Conservation (phyloP, 2,329 filamentous ascomycete genomes). For the Ophiostoma novo-ulmi region DNA sequence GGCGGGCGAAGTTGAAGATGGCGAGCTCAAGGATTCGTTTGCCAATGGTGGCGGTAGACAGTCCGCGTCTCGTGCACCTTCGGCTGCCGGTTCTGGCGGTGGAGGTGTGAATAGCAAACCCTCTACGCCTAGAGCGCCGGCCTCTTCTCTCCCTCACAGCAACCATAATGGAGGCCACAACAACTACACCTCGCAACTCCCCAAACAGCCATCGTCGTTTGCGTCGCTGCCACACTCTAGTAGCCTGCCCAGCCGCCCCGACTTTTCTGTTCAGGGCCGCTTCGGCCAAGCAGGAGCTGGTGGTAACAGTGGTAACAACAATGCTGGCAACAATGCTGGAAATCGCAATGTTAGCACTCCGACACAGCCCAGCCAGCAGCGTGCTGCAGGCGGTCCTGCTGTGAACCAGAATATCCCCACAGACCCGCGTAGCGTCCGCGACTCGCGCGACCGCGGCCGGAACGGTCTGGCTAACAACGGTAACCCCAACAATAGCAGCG, state of each 20-base stretch:
- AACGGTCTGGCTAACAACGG: neutral
- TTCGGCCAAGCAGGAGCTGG: neutral
- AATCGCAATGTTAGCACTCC: neutral
- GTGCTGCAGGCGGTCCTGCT: neutral
- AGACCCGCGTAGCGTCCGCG: slow-evolving; percentile 16
- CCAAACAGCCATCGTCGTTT: slow-evolving; percentile 35
- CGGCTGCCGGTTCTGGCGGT: slow-evolving; percentile 6
- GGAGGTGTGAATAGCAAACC: slow-evolving; percentile 28
- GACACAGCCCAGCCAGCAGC: neutral
- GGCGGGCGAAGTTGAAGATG: slow-evolving; percentile 59
- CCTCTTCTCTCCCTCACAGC: slow-evolving; percentile 26
- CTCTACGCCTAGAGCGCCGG: slow-evolving; percentile 30
- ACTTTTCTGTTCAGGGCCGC: slow-evolving; percentile 28
- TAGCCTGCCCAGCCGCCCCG: slow-evolving; percentile 33
- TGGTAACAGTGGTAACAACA: neutral
- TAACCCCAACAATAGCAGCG: slow-evolving; percentile 2
- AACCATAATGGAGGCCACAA: neutral
- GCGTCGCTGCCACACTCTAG: slow-evolving; percentile 31
- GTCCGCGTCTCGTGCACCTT: neutral
- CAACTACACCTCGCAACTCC: slow-evolving; percentile 15
- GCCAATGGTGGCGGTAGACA: slow-evolving; percentile 27
- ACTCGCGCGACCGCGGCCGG: slow-evolving; percentile 15
- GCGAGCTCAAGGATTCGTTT: slow-evolving; percentile 59
- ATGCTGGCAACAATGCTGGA: neutral
- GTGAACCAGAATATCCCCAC: neutral